Conservation (phyloP, 2,329 filamentous ascomycete genomes). For the Sordariomycetes sp. region DNA sequence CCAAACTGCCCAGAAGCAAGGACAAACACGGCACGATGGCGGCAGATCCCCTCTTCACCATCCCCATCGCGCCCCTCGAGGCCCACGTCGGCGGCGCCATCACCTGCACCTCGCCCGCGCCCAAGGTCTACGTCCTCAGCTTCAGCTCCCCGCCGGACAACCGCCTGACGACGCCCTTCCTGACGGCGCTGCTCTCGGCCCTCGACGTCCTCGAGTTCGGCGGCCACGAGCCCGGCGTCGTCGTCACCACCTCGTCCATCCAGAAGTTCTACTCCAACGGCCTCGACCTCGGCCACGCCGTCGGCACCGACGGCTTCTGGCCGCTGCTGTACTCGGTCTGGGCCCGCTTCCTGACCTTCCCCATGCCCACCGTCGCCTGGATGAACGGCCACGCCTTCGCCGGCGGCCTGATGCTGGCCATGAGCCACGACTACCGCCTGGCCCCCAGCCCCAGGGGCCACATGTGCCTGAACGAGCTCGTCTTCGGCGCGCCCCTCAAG, state of each 20-base stretch:
- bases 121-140: constrained; percentile 61
- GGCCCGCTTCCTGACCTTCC: constrained; percentile 51
- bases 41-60: constrained; percentile 27
- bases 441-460: constrained; percentile 64
- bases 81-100: constrained; percentile 47
- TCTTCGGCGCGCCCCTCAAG: constrained; percentile 68
- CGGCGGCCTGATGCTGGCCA: constrained; percentile 70
- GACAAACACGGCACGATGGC: too few relatives aligned
- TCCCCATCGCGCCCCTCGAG: constrained; percentile 44
- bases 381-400: constrained; percentile 77
- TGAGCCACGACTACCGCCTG: constrained; percentile 77
- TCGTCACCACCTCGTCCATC: constrained; percentile 68
- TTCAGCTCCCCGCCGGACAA: constrained; percentile 68
- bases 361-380: constrained; percentile 75
- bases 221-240: constrained; percentile 55
- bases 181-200: constrained; percentile 56
- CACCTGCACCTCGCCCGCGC: constrained; percentile 50
- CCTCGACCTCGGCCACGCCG: constrained; percentile 64
- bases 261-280: constrained; percentile 78
- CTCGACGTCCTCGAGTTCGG: constrained; percentile 67
- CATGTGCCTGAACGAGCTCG: constrained; percentile 72
- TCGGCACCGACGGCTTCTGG: constrained; percentile 51
- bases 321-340: constrained; percentile 56
- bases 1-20: too few relatives aligned
- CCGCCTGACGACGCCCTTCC: constrained; percentile 60